Evolutionary conservation across 345 rosid genomes (phyloP), one percentile per base, ranked within the genome.

Genomic region (Melastoma malabathricum): DNA sequence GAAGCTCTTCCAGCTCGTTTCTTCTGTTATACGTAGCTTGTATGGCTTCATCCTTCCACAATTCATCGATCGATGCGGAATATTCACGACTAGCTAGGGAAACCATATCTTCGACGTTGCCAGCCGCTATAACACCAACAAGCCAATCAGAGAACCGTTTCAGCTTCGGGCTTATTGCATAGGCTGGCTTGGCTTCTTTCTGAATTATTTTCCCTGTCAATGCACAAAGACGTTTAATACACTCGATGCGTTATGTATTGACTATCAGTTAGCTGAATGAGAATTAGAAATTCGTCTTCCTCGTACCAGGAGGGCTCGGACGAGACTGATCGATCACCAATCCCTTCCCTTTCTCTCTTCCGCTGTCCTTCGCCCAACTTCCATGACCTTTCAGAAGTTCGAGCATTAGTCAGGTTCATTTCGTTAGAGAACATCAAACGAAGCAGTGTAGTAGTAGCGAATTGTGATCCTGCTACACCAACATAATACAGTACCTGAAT

Each of bases 1-100:
- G 96, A 25, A 89, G 76, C 66, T 47, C 68, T 59, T 77, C 75
- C 15, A 82, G 54, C 73, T 82, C 90, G 8, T 73, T 73, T 62
- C 90, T 80, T 31, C 84, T 70, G 66, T 59, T 71, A 63, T 86
- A 89, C 1, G 98, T 78, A 47, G 86, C 94, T 71, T 81, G 89
- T 65, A 89, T 66, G 61, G 89, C 79, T 52, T 68, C 70, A 73
- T 83, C 86, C 66, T 68, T 65, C 94, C 84, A 81, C 60, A 89
- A 59, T 20, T 81, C 86, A 69, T 65, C 86, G 47, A 83, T 74
- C 13, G 62, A 75, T 53, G 74, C 79, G 18, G 83, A 82, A 70
- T 75, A 81, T 72, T 82, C 86, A 6, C 76, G 60, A 55, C 74
- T 57, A 38, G 83, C 75, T 39, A 82, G 67, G 58, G 80, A 87